Evolutionary conservation across 768 basidiomycete species (phyloP).

Genomic region (Hygrocybe coccinea): DNA sequence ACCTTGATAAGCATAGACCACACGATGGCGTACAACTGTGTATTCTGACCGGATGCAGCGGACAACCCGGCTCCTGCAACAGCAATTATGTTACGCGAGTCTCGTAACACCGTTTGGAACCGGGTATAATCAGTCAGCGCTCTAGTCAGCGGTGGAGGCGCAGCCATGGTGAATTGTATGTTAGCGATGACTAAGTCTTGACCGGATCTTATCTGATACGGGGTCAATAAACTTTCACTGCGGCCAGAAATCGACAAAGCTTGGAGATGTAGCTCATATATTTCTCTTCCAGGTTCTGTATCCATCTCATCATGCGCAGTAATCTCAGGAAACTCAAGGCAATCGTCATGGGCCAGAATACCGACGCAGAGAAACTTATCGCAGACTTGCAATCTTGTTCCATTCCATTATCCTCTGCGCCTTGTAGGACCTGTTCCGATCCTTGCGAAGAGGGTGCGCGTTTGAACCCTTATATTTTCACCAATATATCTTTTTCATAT

Average conservation of each 20-base stretch:
- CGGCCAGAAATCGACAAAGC: not conserved
- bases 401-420: conserved; percentile 61
- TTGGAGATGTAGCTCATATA: not conserved
- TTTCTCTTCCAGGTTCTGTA: not conserved
- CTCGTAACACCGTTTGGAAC: conserved; percentile 28
- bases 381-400: conserved; percentile 50
- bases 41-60: conserved; percentile 48
- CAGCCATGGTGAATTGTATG: too few relatives aligned
- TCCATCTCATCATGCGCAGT: not conserved
- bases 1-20: not conserved
- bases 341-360: conserved; percentile 38
- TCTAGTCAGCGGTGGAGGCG: conserved; percentile 16
- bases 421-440: conserved; percentile 70
- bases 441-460: conserved; percentile 66
- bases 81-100: conserved; percentile 34
- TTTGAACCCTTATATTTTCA: not conserved
- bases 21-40: not conserved
- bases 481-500: conserved; percentile 11
- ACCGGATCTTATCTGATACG: conserved; percentile 29
- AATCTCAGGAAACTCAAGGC: conserved; percentile 34
- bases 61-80: conserved; percentile 59
- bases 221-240: not conserved
- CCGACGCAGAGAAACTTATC: conserved; percentile 36
- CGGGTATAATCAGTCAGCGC: conserved; percentile 27
- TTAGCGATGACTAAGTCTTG: too few relatives aligned